Base-by-base conservation (phyloP, 2,329 filamentous ascomycete genomes). In the Eutypella sp. region DNA sequence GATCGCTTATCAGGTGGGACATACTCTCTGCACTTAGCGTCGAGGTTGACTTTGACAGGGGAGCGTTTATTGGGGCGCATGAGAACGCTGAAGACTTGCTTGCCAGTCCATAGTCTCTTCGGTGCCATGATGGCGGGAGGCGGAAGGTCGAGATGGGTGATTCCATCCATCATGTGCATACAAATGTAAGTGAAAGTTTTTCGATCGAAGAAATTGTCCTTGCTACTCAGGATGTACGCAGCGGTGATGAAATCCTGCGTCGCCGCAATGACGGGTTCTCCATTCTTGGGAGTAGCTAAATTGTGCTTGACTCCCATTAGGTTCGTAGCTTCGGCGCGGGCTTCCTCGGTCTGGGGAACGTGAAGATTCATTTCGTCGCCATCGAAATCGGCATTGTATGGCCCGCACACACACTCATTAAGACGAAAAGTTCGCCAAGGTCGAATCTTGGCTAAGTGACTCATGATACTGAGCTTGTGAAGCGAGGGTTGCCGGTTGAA, bases 311-410 rank as follows among this genome's bases (percentile, higher is more conserved):
- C 91, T 36, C 93, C 93, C 93, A 99, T 99, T 40, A 99, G 72
- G 55, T 92, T 90, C 59, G 95, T 95, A 1, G 93, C 93, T 67
- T 99, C 93, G 2, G 92, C 89, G 47, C 93, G 81, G 10, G 93
- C 92, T 67, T 99, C 93, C 70, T 99, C 93, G 0, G 93, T 97
- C 64, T 99, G 93, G 2, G 93, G 93, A 15, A 99, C 91, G 68
- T 99, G 93, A 40, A 99, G 70, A 58, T 99, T 99, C 93, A 99
- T 99, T 67, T 99, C 93, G 58, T 99, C 93, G 49, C 93, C 93
- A 59, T 99, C 93, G 57, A 99, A 99, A 79, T 99, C 93, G 46
- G 93, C 93, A 58, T 99, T 99, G 75, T 99, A 99, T 3, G 93
- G 93, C 50, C 87, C 91, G 68, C 93, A 99, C 1, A 96, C 93